Evolutionary conservation across 495 filamentous ascomycete genomes (phyloP).

Genomic region (Neurospora cerealis): DNA sequence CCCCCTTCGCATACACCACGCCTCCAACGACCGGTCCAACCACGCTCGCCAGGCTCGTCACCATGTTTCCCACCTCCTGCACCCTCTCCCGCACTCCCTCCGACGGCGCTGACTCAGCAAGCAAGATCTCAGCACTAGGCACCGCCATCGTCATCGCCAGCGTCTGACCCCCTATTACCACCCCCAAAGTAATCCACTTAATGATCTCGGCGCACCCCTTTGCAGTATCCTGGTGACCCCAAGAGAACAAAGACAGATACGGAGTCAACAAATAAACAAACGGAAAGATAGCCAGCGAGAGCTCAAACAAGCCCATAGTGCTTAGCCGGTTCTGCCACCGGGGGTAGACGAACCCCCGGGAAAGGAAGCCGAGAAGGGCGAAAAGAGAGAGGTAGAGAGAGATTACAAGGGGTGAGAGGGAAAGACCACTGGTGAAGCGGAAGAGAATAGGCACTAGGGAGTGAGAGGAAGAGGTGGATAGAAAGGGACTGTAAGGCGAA

Average conservation of each 20-base stretch:
- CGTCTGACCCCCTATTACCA: constrained; percentile 58
- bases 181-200: constrained; percentile 44
- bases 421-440: constrained; percentile 64
- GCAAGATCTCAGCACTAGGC: constrained; percentile 56
- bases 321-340: constrained; percentile 49
- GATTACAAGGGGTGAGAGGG: constrained; percentile 55
- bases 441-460: constrained; percentile 45
- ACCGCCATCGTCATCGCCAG: constrained; percentile 62
- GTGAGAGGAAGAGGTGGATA: constrained; percentile 57
- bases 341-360: constrained; percentile 66
- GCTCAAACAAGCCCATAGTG: constrained; percentile 48
- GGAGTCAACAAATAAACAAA: constrained; percentile 56
- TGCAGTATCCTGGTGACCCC: not conserved
- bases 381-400: constrained; percentile 61
- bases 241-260: constrained; percentile 53
- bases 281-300: constrained; percentile 53
- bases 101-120: constrained; percentile 59
- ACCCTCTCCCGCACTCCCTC: constrained; percentile 55
- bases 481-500: constrained; percentile 55
- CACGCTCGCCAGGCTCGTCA: constrained; percentile 49
- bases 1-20: constrained; percentile 51
- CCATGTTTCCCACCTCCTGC: constrained; percentile 58
- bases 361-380: constrained; percentile 55
- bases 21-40: constrained; percentile 59
- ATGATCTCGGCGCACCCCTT: not conserved